Percentiles rank a stretch among this genome's conserved stretches.
Evolutionary conservation across 2,329 filamentous ascomycete genomes (phyloP).

Genomic region (Fusarium albidum): DNA sequence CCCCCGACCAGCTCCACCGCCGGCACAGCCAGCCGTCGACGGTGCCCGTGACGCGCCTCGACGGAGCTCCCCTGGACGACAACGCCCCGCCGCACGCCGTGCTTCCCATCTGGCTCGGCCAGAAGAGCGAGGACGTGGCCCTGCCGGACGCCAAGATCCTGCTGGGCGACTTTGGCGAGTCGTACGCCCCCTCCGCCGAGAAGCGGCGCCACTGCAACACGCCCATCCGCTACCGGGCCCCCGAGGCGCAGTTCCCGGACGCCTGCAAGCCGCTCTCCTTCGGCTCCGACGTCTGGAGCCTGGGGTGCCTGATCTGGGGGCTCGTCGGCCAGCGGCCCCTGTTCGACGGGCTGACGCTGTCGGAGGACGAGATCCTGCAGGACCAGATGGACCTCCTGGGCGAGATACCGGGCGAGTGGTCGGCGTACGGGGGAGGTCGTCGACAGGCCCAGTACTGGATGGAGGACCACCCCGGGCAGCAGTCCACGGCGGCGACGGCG

Average conservation of each 20-base stretch:
- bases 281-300: slow-evolving; percentile 32
- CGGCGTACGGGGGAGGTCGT: slow-evolving; percentile 19
- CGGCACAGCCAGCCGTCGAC: slow-evolving; percentile 24
- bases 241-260: slow-evolving; percentile 32
- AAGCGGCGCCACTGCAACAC: slow-evolving; percentile 31
- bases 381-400: slow-evolving; percentile 32
- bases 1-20: slow-evolving; percentile 28
- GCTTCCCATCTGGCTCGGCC: slow-evolving; percentile 31
- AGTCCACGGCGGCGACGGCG: background rate
- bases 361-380: slow-evolving; percentile 31
- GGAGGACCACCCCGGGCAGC: slow-evolving; percentile 9
- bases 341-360: slow-evolving; percentile 32
- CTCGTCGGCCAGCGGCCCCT: slow-evolving; percentile 29
- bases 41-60: slow-evolving; percentile 31
- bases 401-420: slow-evolving; percentile 32
- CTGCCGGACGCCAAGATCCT: slow-evolving; percentile 29
- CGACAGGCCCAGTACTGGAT: slow-evolving; percentile 24
- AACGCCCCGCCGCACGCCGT: slow-evolving; percentile 29
- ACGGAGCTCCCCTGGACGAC: slow-evolving; percentile 29
- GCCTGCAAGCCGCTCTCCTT: slow-evolving; percentile 29
- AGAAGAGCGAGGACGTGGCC: slow-evolving; percentile 31
- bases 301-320: slow-evolving; percentile 35
- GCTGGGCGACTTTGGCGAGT: slow-evolving; percentile 34
- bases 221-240: slow-evolving; percentile 30
- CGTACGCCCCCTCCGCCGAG: slow-evolving; percentile 24